Evolutionary conservation across 2,329 filamentous ascomycete species (phyloP), one percentile per base, ranked within the genome.

Genomic region (Penicillium sp.): DNA sequence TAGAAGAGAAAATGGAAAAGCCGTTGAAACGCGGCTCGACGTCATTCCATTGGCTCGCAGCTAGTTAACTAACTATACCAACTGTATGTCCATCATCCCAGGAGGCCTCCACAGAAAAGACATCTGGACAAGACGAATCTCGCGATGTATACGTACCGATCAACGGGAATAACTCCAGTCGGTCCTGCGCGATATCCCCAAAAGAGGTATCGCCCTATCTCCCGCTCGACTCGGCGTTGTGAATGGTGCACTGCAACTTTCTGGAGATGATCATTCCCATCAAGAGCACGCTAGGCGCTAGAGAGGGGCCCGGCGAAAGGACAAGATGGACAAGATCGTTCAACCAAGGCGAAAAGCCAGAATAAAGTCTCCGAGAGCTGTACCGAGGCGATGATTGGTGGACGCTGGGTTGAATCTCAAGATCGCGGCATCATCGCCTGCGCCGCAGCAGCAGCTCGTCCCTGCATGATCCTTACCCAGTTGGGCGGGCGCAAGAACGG

Each of bases 311-410:
- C 7, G 11, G 21, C 11, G 21, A 11, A 23, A 23, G 21, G n/a
- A n/a, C 21, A 11, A 27, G 11, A n/a, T n/a, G n/a, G n/a, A n/a
- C n/a, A n/a, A 32, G 18, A 15, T 29, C 17, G 28, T 21, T 14
- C 15, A 21, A 33, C 1, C 7, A 34, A 27, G 17, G 19, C 4
- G 15, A 27, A 18, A 19, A 35, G 17, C 25, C 17, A 14, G 38
- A 29, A 40, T 19, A 26, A 15, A 9, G 23, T 13, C 4, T 15
- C 27, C 7, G 26, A 27, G 19, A n/a, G 15, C n/a, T 33, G n/a
- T 33, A 20, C 42, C 45, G 42, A 39, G 35, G 35, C 33, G 28
- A 4, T 50, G 38, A 55, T 55, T 55, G 50, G 50, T 26, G 13
- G 10, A 27, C 28, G 7, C 11, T 4, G 29, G 43, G n/a, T n/a